phyloP scores from a whole-genome alignment of 2,329 filamentous ascomycete genomes.

The Harringtonia lauricola region DNA sequence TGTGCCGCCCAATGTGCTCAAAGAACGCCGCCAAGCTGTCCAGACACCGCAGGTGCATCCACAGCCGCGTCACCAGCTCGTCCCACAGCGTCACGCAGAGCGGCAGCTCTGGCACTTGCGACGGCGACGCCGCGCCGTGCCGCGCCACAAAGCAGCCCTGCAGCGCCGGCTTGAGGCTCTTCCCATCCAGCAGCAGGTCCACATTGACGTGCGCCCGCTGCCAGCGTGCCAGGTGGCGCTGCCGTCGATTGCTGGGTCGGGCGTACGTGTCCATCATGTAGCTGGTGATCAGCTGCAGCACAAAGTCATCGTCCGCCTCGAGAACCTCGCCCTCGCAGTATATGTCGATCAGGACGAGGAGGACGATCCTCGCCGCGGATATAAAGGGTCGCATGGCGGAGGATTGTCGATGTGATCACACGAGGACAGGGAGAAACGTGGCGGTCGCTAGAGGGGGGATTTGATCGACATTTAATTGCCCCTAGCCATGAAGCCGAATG shows the following conservation, averaged over 20 bases:
- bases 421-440: no score
- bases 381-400: slow-evolving; percentile 25
- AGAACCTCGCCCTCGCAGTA: slow-evolving; percentile 58
- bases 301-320: slow-evolving; percentile 27
- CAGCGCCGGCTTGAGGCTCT: slow-evolving; percentile 8
- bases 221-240: slow-evolving; percentile 27
- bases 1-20: slow-evolving; percentile 40
- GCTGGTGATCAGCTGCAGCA: slow-evolving; percentile 28
- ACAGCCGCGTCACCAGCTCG: slow-evolving; percentile 67
- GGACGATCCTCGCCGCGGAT: slow-evolving; percentile 51
- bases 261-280: slow-evolving; percentile 36
- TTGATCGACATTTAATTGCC: no score
- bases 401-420: slow-evolving; percentile 21
- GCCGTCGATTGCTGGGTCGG: slow-evolving; percentile 12
- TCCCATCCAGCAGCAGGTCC: slow-evolving; percentile 31
- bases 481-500: no score
- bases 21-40: slow-evolving; percentile 75
- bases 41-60: slow-evolving; percentile 66
- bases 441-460: no score
- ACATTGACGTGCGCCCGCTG: slow-evolving; percentile 37
- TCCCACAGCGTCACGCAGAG: slow-evolving; percentile 54
- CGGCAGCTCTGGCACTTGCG: slow-evolving; percentile 48
- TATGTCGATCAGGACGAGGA: slow-evolving; percentile 70
- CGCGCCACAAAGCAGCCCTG: slow-evolving; percentile 5
- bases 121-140: slow-evolving; percentile 19